Base-by-base conservation (phyloP, 805 yeast species). In the Lachancea nothofagi region DNA sequence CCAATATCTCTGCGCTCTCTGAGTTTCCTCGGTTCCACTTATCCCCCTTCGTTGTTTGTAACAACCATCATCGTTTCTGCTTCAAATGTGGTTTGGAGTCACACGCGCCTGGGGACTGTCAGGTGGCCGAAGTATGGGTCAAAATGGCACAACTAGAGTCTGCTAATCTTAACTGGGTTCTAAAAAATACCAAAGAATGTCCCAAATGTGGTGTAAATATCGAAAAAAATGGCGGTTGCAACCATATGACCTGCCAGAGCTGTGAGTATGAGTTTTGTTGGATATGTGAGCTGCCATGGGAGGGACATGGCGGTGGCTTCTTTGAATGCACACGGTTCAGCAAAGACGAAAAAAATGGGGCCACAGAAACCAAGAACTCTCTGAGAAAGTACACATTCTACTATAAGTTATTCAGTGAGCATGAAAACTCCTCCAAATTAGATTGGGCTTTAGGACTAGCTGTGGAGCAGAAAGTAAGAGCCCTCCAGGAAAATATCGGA, bases 221-320 rank as follows among this genome's bases (percentile, higher is more conserved):
- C 46, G 97, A 93, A 57, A 88, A 90, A 53, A 83, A 83, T 56
- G 97, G 97, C 17, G 98, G 98, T 0, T 93, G 98, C 64, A 90
- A 90, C 62, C 98, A 93, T 63, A 90, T 93, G 96, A 73, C 78
- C 1, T 93, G 98, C 60, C 68, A 75, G 3, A 80, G 77, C 43
- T 93, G 98, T 60, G 55, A 59, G 9, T 63, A 75, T 57, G 85
- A 89, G 57, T 93, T 88, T 56, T 93, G 98, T 61, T 93, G 98
- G 98, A 78, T 89, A 28, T 93, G 98, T 61, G 58, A 76, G 45
- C 80, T 80, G 3, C 73, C 68, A 24, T 90, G 98, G 98, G 53
- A 57, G 0, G 63, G 62, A 12, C 97, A 90, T 63, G 78, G 77
- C 3, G 67, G 71, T 21, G 65, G 68, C 30, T 77, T 69, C 62